phyloP scores from a whole-genome alignment of 768 basidiomycete genomes.

The Chalciporus piperatus region DNA sequence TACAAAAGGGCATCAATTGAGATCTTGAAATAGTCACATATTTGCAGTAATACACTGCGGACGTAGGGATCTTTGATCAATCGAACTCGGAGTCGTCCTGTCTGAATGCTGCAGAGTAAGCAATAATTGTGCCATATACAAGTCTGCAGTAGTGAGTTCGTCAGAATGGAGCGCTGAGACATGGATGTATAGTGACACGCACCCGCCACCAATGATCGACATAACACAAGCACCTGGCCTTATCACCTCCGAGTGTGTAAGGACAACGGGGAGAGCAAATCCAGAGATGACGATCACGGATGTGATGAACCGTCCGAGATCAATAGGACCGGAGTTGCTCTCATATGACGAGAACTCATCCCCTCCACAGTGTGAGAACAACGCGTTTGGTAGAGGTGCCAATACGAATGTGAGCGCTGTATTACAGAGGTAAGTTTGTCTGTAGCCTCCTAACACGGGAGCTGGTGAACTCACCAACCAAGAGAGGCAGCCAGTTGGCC shows the following conservation, averaged over 20 bases:
- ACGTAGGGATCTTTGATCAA: constrained; percentile 23
- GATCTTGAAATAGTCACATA: constrained; percentile 16
- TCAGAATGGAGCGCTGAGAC: background rate
- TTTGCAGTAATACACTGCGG: constrained; percentile 9
- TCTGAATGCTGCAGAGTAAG: constrained; percentile 80
- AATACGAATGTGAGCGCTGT: constrained; percentile 91
- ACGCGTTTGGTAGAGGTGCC: constrained; percentile 91
- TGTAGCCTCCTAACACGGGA: background rate
- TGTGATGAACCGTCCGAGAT: constrained; percentile 94
- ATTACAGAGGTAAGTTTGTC: background rate
- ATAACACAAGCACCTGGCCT: constrained; percentile 81
- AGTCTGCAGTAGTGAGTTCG: constrained; percentile 40
- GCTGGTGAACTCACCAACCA: constrained; percentile 73
- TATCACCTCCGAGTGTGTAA: constrained; percentile 91
- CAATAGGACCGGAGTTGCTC: constrained; percentile 66
- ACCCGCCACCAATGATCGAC: constrained; percentile 94
- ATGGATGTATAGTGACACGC: constrained; percentile 13
- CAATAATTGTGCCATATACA: constrained; percentile 88
- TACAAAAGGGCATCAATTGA: constrained; percentile 8
- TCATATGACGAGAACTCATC: constrained; percentile 86
- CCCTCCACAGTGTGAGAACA: constrained; percentile 88
- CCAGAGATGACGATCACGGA: constrained; percentile 88
- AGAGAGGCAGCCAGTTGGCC: constrained; percentile 94
- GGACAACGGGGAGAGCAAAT: constrained; percentile 86
- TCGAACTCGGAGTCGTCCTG: constrained; percentile 84